Conservation (phyloP, 352 stramenopile genomes). For the Globisporangium solare region DNA sequence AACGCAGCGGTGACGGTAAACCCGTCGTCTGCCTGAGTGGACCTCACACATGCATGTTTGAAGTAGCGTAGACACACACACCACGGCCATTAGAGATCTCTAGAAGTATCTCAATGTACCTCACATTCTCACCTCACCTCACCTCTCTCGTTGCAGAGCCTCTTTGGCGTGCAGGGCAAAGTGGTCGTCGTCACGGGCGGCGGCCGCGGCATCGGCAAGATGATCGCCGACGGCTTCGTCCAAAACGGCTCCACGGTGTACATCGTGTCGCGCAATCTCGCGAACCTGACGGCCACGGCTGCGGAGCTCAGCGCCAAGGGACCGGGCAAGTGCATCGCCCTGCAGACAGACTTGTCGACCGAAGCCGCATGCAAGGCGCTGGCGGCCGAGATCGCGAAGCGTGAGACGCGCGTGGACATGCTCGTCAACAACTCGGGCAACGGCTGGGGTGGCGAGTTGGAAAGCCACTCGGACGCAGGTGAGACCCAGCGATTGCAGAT, state of each 20-base stretch:
- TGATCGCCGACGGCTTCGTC: conserved; percentile 94
- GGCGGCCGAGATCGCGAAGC: conserved; percentile 69
- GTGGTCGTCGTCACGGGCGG: conserved; percentile 92
- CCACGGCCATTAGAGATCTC: no score
- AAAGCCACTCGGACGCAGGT: no score
- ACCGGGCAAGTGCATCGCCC: conserved; percentile 54
- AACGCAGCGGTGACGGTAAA: no score
- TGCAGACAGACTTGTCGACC: conserved; percentile 12
- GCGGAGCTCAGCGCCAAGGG: conserved; percentile 53
- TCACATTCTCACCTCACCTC: no score
- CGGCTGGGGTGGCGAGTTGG: conserved; percentile 44
- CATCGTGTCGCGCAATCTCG: conserved; percentile 83
- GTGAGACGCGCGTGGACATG: conserved; percentile 82
- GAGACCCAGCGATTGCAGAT: no score
- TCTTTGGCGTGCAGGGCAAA: conserved; percentile 69
- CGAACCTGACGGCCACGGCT: conserved; percentile 58
- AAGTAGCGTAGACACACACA: no score
- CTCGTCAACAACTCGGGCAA: conserved; percentile 94
- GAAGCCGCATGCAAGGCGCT: conserved; percentile 1
- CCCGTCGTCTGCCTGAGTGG: no score
- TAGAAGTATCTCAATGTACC: no score
- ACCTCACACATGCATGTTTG: no score
- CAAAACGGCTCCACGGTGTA: conserved; percentile 91
- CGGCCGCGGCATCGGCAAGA: conserved; percentile 91
- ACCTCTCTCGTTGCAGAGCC: conserved; percentile 13